Base-by-base conservation (phyloP, 371 early-diverging fungal species). In the Mucor velutinosus region DNA sequence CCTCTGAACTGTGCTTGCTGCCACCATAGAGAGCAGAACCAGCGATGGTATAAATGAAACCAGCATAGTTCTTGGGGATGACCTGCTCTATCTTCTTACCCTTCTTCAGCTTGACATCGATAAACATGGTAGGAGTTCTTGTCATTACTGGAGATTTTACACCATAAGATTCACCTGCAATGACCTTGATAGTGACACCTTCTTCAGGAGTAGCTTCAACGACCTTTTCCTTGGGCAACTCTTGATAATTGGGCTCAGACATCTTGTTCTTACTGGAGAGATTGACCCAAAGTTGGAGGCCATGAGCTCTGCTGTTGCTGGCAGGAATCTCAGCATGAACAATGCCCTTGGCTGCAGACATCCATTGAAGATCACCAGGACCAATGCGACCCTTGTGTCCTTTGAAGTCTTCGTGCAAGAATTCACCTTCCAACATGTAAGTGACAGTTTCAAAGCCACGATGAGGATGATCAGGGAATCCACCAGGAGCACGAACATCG, bases 271-370 rank as follows among this genome's bases (percentile, higher is more conserved):
- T 87, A n/a, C 81, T 81, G 1, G 95, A 88, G 11, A 94, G 82
- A 71, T 94, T 95, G 75, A 95, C 89, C 93, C 94, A 95, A 39
- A 94, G 85, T 68, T 94, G 95, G 27, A 95, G 82, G 11, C 94
- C 94, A 47, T 87, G 87, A 0, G 82, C 78, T n/a, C 74, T 67
- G 6, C 64, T 65, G 15, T 76, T 68, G 35, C n/a, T 82, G 8
- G 78, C 78, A 7, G 92, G 93, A 77, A 92, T 90, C 67, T 93
- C 94, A 51, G 90, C 86, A 70, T 94, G 94, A 8, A 94, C 82
- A 53, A 95, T 91, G 45, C 95, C 95, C 45, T 80, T 76, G 6
- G 87, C 92, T 0, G 92, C 93, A 7, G 91, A 89, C 92, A 92
- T 92, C 88, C 90, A 92, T 74, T 92, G 92, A 30, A 74, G 59